Evolutionary conservation across 768 basidiomycete species (phyloP).

Genomic region (Steccherinum ochraceum): DNA sequence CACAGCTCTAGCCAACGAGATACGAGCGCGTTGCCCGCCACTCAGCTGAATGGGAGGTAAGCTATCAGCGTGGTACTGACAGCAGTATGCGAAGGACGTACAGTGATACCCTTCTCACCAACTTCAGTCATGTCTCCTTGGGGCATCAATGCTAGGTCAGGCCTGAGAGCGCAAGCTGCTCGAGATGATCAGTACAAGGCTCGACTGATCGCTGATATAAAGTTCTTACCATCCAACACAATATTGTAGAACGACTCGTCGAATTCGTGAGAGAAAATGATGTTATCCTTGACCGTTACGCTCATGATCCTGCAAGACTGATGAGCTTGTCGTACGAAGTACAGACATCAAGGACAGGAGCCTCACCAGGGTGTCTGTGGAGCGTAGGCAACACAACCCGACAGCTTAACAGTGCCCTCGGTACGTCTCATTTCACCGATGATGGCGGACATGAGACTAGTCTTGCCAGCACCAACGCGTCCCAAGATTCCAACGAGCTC

Average conservation of each 20-base stretch:
- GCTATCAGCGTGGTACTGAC: conserved; percentile 3
- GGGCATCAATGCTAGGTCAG: conserved; percentile 73
- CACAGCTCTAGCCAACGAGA: conserved; percentile 81
- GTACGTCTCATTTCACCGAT: conserved; percentile 80
- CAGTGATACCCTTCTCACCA: conserved; percentile 68
- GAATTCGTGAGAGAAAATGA: conserved; percentile 84
- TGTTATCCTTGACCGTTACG: conserved; percentile 83
- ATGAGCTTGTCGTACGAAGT: background rate
- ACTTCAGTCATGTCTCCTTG: conserved; percentile 83
- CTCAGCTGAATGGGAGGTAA: conserved; percentile 42
- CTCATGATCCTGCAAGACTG: conserved; percentile 64
- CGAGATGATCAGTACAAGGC: background rate
- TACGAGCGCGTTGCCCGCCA: conserved; percentile 80
- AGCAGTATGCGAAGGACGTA: background rate
- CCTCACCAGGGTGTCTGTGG: conserved; percentile 80
- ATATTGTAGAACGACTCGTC: conserved; percentile 80
- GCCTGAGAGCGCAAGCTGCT: conserved; percentile 76
- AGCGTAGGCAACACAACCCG: conserved; percentile 75
- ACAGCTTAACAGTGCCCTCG: conserved; percentile 66
- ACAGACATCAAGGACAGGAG: background rate
- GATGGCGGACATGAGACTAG: conserved; percentile 70
- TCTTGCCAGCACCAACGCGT: conserved; percentile 89
- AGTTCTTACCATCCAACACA: conserved; percentile 63
- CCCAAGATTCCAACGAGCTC: conserved; percentile 83
- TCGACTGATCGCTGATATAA: background rate